These are phyloP conservation scores for Monilinia fructigena DNA, from an alignment of 2,329 filamentous ascomycete genomes.

Conservation along the genomic window DNA sequence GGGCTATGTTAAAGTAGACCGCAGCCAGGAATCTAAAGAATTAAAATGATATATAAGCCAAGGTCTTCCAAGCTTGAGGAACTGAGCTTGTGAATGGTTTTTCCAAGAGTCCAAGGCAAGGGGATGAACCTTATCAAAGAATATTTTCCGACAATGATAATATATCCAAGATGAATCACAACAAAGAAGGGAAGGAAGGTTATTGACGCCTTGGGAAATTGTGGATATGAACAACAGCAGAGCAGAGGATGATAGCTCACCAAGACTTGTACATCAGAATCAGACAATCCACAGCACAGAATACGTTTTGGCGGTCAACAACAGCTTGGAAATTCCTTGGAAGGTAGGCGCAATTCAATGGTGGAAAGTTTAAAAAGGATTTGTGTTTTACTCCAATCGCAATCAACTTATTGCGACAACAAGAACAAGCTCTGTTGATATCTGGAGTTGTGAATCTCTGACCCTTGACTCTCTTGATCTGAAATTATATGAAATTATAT, in stretches of 20 bases:
- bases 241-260: slow-evolving; percentile 11
- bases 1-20: slow-evolving; percentile 27
- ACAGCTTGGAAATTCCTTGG: slow-evolving; percentile 3
- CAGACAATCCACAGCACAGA: slow-evolving; percentile 1
- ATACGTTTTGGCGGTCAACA: slow-evolving; percentile 6
- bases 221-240: slow-evolving; percentile 11
- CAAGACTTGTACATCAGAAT: slow-evolving; percentile 1
- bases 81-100: neutral
- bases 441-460: too few species aligned
- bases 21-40: slow-evolving; percentile 11
- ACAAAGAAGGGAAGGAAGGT: neutral
- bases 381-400: neutral
- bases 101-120: neutral
- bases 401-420: slow-evolving; percentile 1
- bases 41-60: slow-evolving; percentile 33
- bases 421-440: neutral
- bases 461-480: neutral
- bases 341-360: slow-evolving; percentile 3
- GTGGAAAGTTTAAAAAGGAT: neutral
- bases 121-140: too few species aligned
- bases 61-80: slow-evolving; percentile 16
- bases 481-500: slow-evolving; percentile 8
- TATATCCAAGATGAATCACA: slow-evolving; percentile 6
- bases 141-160: neutral
- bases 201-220: neutral